These are phyloP conservation scores for Rusavskia elegans DNA, from an alignment of 495 filamentous ascomycete genomes.

Conservation along the genomic window DNA sequence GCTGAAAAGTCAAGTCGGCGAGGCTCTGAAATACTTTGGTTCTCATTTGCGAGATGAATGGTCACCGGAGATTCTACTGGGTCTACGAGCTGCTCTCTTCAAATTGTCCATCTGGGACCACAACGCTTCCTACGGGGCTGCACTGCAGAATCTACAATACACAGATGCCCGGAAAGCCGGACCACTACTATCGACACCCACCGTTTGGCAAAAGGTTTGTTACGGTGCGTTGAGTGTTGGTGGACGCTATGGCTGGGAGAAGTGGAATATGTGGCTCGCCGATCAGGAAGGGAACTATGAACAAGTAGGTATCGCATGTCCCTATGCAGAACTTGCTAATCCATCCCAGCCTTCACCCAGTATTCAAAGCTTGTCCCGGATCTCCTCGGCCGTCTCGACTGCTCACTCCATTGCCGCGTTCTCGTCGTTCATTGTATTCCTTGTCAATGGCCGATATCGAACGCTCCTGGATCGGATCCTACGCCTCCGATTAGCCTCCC, in stretches of 20 bases:
- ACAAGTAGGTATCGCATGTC: constrained; percentile 24
- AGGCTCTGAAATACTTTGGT: constrained; percentile 77
- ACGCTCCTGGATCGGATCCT: constrained; percentile 80
- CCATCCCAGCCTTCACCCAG: constrained; percentile 21
- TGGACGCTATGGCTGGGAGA: constrained; percentile 75
- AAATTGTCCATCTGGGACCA: constrained; percentile 96
- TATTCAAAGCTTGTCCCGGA: constrained; percentile 42
- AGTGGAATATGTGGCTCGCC: constrained; percentile 80
- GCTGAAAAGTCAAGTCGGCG: constrained; percentile 72
- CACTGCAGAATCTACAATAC: constrained; percentile 79
- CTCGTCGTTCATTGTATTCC: constrained; percentile 72
- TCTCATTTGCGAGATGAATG: constrained; percentile 59
- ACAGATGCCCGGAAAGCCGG: constrained; percentile 62
- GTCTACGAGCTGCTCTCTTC: constrained; percentile 66
- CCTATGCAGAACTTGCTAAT: background rate
- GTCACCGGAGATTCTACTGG: constrained; percentile 69
- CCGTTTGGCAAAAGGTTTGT: constrained; percentile 61
- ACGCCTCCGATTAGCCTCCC: constrained; percentile 70
- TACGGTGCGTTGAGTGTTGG: constrained; percentile 80
- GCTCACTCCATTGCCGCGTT: constrained; percentile 68
- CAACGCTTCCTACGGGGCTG: constrained; percentile 84
- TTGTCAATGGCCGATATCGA: constrained; percentile 78
- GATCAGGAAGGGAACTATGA: constrained; percentile 55
- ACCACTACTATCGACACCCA: constrained; percentile 42
- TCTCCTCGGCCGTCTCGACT: constrained; percentile 54